A percentile compares a stretch with the other conserved stretches of the same genome.
Conservation (phyloP, 169 alveolate species). For the Plasmodium coatneyi region DNA sequence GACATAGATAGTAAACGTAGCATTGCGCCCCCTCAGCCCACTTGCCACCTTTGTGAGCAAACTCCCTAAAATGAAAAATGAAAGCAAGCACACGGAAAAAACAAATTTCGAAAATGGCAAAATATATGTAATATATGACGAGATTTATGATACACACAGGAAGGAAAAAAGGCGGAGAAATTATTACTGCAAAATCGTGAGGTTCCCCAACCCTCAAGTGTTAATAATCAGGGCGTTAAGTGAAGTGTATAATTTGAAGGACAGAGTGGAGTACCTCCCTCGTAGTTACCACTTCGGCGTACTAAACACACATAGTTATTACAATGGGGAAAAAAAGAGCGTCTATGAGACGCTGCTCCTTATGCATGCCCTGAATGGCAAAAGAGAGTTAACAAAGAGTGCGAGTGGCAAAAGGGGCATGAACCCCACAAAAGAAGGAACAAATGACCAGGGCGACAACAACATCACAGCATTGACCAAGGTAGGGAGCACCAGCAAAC, state of each 20-base stretch:
- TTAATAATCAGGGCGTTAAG: conserved; percentile 52
- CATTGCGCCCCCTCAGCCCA: not conserved
- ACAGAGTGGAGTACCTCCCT: conserved; percentile 43
- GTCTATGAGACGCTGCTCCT: conserved; percentile 58
- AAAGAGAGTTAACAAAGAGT: not conserved
- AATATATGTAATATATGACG: conserved; percentile 56
- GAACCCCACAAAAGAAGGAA: not conserved
- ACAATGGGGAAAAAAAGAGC: conserved; percentile 57
- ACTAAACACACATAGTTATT: conserved; percentile 32
- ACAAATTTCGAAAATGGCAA: conserved; percentile 8
- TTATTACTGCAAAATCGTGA: conserved; percentile 31
- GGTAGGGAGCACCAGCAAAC: not conserved
- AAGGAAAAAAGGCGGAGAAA: conserved; percentile 38
- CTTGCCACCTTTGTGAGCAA: not conserved
- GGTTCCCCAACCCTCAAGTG: conserved; percentile 46
- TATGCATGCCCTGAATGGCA: conserved; percentile 26
- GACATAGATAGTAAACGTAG: not conserved
- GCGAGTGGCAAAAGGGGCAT: not conserved
- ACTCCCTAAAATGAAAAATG: not conserved
- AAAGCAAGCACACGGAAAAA: conserved; percentile 5
- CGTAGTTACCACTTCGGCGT: conserved; percentile 22
- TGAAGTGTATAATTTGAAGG: conserved; percentile 52
- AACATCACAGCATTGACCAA: not conserved
- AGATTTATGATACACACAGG: conserved; percentile 50
- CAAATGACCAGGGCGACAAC: not conserved